Conservation (phyloP, 2,329 filamentous ascomycete species). For the Colletotrichum limetticola region DNA sequence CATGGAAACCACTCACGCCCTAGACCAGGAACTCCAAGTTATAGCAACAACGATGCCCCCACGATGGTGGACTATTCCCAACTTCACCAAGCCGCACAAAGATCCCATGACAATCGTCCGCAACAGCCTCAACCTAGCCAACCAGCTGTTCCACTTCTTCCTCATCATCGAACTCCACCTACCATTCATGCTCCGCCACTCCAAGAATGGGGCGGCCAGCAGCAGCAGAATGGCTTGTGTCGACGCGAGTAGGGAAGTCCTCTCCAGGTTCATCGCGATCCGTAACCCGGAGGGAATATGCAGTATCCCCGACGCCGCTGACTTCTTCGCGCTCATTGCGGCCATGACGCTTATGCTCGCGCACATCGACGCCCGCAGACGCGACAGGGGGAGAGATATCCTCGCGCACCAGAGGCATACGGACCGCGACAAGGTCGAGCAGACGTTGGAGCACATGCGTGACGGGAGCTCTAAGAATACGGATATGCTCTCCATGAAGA, state of each 20-base stretch:
- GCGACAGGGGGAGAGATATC: conserved; percentile 35
- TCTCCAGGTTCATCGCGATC: conserved; percentile 48
- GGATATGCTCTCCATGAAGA: conserved; percentile 45
- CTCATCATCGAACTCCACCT: conserved; percentile 52
- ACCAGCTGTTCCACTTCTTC: conserved; percentile 49
- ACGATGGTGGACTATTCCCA: conserved; percentile 48
- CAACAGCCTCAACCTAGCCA: conserved; percentile 45
- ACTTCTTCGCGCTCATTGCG: conserved; percentile 51
- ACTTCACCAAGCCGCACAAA: conserved; percentile 36
- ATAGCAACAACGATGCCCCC: conserved; percentile 44
- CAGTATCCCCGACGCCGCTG: conserved; percentile 43
- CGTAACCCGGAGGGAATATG: conserved; percentile 40
- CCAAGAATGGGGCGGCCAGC: conserved; percentile 38
- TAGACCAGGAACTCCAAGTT: conserved; percentile 48
- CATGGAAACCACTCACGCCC: conserved; percentile 39
- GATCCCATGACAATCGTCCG: conserved; percentile 24
- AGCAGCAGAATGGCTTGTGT: conserved; percentile 48
- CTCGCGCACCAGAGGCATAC: conserved; percentile 50
- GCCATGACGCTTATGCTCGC: conserved; percentile 50
- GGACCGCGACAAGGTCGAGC: conserved; percentile 54
- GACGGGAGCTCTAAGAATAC: conserved; percentile 39
- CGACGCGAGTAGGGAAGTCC: conserved; percentile 50
- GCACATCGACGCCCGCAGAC: conserved; percentile 46
- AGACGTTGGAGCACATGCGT: conserved; percentile 48
- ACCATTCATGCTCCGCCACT: conserved; percentile 48